Base-by-base conservation (phyloP, 1,139 yeast species). In the Magnusiomyces fungicola region DNA sequence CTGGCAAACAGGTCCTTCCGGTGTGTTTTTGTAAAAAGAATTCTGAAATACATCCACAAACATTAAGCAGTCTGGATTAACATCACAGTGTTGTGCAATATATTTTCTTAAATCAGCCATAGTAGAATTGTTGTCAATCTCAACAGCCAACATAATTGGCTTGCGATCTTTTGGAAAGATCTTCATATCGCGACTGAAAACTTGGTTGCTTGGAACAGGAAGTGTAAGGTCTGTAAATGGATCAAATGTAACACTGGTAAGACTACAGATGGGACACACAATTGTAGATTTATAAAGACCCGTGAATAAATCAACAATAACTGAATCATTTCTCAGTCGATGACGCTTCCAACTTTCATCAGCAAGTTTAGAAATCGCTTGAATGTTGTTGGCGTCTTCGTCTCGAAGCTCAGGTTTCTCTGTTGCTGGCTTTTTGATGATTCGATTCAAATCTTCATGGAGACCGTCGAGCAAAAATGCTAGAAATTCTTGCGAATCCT, bases 401-500 rank as follows among this genome's bases (percentile, higher is more conserved):
- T 80, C 85, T 43, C 78, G 79, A 14, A 78, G 69, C 61, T 89
- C 96, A 0, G 97, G 97, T 61, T 89, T 89, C 60, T 88, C 96
- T 22, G 88, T 79, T 55, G 83, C 83, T 0, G 97, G 97, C 61
- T 92, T 92, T 45, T 83, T 70, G 16, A 78, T 66, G 33, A 92
- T 83, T 50, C 96, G 73, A 61, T 92, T 92, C 58, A 92, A 73
- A 66, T 92, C 98, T 64, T 92, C 98, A 61, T 92, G 98, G 43
- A 92, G 72, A 5, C 96, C 94, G 67, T 92, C 98, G 41, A 92
- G 71, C 39, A 92, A 67, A 75, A 88, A 92, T 39, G 96, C 90
- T 50, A 92, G 71, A 61, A 92, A 84, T 64, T 92, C 98, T 65
- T 92, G 98, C 0, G 97, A 87, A 64, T 92, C 98, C 63, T 92